phyloP scores from a whole-genome alignment of 345 rosid species.

The Conringia planisiliqua region DNA sequence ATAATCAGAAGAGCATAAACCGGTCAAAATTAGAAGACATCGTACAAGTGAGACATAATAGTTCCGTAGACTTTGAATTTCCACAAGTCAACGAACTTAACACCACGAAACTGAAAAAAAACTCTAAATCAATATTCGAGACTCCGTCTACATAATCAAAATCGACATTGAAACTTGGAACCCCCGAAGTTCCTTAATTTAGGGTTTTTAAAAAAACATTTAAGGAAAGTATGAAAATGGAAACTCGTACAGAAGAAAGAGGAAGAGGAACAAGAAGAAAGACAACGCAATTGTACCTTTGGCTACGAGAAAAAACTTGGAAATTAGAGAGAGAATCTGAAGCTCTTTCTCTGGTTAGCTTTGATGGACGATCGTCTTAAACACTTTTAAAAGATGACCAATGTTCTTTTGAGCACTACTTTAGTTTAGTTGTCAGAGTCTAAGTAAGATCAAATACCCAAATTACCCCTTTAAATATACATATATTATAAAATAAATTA shows the following conservation, averaged over 20 bases:
- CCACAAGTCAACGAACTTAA: slow-evolving; percentile 21
- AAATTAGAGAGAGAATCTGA: not conserved
- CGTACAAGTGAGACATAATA: not conserved
- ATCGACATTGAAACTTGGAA: not conserved
- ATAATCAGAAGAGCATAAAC: not conserved
- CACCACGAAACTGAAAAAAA: not conserved
- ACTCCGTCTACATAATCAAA: not conserved
- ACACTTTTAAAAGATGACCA: not conserved
- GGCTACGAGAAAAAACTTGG: not conserved
- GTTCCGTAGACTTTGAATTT: slow-evolving; percentile 20
- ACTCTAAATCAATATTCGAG: not conserved
- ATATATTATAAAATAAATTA: too few species aligned
- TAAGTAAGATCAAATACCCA: not conserved
- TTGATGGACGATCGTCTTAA: not conserved
- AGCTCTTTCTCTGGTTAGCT: not conserved
- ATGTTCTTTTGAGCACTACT: not conserved
- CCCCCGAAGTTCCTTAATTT: not conserved
- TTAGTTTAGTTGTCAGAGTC: slow-evolving; percentile 8
- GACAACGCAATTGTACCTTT: not conserved
- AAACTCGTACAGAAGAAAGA: not conserved
- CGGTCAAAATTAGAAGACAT: not conserved
- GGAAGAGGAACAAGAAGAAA: slow-evolving; percentile 4
- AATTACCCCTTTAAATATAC: not conserved
- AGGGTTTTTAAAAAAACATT: too few species aligned
- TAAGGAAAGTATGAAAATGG: not conserved